Conservation (phyloP, 2,329 filamentous ascomycete genomes). For the Balansia obtecta region DNA sequence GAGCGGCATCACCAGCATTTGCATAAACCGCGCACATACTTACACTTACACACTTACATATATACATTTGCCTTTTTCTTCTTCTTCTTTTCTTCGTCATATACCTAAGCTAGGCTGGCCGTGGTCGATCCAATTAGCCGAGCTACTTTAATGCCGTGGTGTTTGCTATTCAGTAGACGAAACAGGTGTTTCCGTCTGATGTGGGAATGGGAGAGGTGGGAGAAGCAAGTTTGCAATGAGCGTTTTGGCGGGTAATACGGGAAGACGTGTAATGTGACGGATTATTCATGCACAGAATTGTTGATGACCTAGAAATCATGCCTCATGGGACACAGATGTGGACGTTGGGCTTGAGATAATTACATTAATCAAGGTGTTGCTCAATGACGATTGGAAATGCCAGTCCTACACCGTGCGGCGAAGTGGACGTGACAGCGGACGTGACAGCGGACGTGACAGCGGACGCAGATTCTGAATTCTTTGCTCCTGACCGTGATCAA, state of each 20-base stretch:
- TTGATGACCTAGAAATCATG: neutral
- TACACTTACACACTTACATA: neutral
- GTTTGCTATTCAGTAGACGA: neutral
- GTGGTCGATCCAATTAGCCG: neutral
- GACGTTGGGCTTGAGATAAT: neutral
- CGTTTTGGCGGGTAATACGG: neutral
- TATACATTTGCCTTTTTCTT: neutral
- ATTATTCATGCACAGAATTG: neutral
- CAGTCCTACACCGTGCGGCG: neutral
- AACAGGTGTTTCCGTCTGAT: no score
- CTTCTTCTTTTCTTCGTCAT: neutral
- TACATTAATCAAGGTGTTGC: neutral
- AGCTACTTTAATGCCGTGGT: neutral
- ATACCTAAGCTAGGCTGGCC: neutral
- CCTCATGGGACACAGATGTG: neutral
- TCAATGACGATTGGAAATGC: neutral
- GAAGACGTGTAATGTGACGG: neutral
- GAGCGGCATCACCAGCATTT: neutral
- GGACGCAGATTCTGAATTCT: neutral
- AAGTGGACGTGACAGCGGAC: neutral
- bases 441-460: neutral
- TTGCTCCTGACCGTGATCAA: neutral
- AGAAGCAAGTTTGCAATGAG: neutral
- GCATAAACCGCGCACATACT: neutral
- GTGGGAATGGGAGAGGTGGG: neutral